Evolutionary conservation across 495 filamentous ascomycete species (phyloP).

Genomic region (Neurospora cerealis): DNA sequence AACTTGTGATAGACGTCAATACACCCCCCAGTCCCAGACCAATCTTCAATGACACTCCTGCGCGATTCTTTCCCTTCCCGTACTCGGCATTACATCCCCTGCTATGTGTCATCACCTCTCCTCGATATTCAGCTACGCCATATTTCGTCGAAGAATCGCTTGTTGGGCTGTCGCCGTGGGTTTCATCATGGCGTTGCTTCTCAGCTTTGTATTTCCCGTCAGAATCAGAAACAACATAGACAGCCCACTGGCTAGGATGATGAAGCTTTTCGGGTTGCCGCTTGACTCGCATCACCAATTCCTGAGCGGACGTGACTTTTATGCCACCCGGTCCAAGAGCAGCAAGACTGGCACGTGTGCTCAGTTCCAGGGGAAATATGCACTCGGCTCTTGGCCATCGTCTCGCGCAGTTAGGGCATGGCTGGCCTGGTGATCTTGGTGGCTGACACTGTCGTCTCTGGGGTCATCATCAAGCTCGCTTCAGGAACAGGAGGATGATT

Average conservation of each 20-base stretch:
- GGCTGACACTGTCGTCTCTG: slow-evolving; percentile 1
- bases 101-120: neutral
- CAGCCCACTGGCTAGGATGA: neutral
- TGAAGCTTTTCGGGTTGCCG: neutral
- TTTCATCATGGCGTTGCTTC: neutral
- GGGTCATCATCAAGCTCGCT: neutral
- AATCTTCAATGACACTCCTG: neutral
- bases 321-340: neutral
- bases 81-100: neutral
- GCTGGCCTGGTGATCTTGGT: neutral
- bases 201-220: neutral
- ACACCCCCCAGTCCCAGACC: slow-evolving; percentile 7
- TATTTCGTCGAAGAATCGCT: neutral
- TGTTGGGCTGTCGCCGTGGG: neutral
- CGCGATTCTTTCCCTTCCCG: neutral
- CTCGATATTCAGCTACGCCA: neutral
- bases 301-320: neutral
- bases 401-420: slow-evolving; percentile 6
- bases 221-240: slow-evolving; percentile 2
- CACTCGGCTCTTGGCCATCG: slow-evolving; percentile 8
- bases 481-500: neutral
- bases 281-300: neutral
- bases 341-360: neutral
- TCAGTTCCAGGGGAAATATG: neutral
- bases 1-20: slow-evolving; percentile 9